A percentile compares a stretch with the other conserved stretches of the same genome.
These are phyloP conservation scores for Cenchrus purpureus DNA, from an alignment of 176 grass and related monocot genomes.

Conservation along the genomic window DNA sequence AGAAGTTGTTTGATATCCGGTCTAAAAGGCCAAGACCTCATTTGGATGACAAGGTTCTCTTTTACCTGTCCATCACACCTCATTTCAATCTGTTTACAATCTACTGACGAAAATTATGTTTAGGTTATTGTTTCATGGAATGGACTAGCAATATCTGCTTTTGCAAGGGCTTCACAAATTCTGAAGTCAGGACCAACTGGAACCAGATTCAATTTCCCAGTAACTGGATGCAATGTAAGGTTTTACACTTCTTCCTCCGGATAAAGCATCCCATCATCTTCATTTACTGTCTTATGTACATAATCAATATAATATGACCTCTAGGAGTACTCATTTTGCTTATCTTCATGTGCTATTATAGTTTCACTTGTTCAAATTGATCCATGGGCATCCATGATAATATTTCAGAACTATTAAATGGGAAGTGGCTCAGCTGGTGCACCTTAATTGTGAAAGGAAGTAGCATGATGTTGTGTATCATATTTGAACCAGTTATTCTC, in stretches of 20 bases:
- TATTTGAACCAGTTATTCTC: not conserved
- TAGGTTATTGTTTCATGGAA: slow-evolving; percentile 99
- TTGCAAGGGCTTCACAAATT: slow-evolving; percentile 91
- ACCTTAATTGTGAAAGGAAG: not conserved
- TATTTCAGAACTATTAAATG: slow-evolving; percentile 17
- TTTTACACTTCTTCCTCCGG: slow-evolving; percentile 5
- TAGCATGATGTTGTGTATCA: not conserved
- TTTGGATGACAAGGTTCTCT: slow-evolving; percentile 89
- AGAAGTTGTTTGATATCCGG: slow-evolving; percentile 68
- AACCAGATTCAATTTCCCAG: slow-evolving; percentile 66
- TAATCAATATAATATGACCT: not conserved
- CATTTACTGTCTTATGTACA: not conserved
- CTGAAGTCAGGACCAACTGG: slow-evolving; percentile 57
- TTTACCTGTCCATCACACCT: slow-evolving; percentile 14
- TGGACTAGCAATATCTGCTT: slow-evolving; percentile 85
- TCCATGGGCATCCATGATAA: not conserved
- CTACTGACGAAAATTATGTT: slow-evolving; percentile 30
- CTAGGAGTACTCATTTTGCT: slow-evolving; percentile 4
- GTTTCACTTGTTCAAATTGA: not conserved
- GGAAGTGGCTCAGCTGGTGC: not conserved
- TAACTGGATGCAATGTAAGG: slow-evolving; percentile 69
- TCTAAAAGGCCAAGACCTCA: slow-evolving; percentile 82
- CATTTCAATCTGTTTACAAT: slow-evolving; percentile 17
- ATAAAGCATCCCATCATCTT: slow-evolving; percentile 32
- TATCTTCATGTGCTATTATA: not conserved